Evolutionary conservation across 495 filamentous ascomycete genomes (phyloP), one percentile per base, ranked within the genome.

Genomic region (Melanomma pulvis-pyrius): DNA sequence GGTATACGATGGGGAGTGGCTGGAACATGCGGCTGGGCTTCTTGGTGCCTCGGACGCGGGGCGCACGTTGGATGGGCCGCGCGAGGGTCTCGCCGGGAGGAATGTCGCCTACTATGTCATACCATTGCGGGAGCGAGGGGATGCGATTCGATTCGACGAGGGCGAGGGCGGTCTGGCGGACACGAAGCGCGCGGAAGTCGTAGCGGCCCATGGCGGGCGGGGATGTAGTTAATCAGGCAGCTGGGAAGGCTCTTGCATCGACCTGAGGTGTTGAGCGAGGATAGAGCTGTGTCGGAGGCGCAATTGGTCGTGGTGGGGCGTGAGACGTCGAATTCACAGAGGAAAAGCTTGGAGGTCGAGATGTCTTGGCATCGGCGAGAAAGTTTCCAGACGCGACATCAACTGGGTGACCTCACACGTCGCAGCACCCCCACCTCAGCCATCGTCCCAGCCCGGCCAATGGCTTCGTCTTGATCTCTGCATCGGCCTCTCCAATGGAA

Each of bases 51-150:
- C 61, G 67, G 15, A 44, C 17, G 0, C 28, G 61, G 3, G 68
- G 67, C 15, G 68, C 39, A 13, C 62, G 71, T 28, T 54, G 63
- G 22, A 63, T 86, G 85, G 54, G 85, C 17, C 90, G 88, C 55
- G 88, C 83, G 53, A 96, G 81, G 28, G 86, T 83, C 78, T 96
- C 89, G 41, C 91, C 78, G 0, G 94, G 93, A 17, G 93, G 93
- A 59, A 94, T 87, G 52, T 85, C 79, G 57, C 82, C 80, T 48
- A 98, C 75, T 11, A 88, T 88, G 36, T 86, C 76, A 73, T 89
- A 87, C 96, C 94, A 98, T 68, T 85, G 78, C 7, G 93, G 92
- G 47, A 86, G 76, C 28, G 70, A 68, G 7, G 61, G 69, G 52
- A 81, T 78, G 65, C 83, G 80, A 61, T 76, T 77, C 48, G 79